phyloP scores from a whole-genome alignment of 225 moss, liverwort and hornwort genomes.

The Thuidium tamariscinum region DNA sequence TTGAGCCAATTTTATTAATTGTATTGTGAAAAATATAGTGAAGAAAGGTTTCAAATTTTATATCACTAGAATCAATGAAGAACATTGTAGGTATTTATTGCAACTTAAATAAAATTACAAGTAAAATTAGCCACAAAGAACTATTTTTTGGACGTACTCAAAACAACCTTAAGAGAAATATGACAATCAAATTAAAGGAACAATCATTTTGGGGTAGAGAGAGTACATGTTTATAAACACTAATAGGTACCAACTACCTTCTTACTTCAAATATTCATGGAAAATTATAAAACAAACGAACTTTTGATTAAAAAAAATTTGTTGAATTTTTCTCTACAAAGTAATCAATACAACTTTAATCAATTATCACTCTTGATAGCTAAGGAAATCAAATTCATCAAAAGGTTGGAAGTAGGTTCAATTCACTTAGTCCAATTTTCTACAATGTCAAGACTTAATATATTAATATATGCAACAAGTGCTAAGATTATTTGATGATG shows the following conservation, averaged over 20 bases:
- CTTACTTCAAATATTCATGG: neutral
- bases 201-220: no score
- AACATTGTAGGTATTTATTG: no score
- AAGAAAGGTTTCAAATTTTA: no score
- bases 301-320: neutral
- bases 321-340: neutral
- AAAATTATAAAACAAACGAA: neutral
- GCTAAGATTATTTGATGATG: neutral
- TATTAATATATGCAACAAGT: no score
- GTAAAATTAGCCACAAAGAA: no score
- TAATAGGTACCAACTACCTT: neutral
- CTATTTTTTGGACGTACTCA: no score
- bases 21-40: no score
- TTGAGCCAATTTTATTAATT: no score
- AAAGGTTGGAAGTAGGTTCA: rapidly evolving
- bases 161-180: no score
- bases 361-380: neutral
- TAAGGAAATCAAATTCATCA: neutral
- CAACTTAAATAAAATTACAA: no score
- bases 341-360: neutral
- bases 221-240: neutral
- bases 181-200: no score
- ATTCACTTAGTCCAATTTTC: neutral
- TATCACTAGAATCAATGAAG: no score
- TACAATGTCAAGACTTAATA: neutral